Conservation (phyloP, 106 monocot species). For the Platanthera guangdongensis region DNA sequence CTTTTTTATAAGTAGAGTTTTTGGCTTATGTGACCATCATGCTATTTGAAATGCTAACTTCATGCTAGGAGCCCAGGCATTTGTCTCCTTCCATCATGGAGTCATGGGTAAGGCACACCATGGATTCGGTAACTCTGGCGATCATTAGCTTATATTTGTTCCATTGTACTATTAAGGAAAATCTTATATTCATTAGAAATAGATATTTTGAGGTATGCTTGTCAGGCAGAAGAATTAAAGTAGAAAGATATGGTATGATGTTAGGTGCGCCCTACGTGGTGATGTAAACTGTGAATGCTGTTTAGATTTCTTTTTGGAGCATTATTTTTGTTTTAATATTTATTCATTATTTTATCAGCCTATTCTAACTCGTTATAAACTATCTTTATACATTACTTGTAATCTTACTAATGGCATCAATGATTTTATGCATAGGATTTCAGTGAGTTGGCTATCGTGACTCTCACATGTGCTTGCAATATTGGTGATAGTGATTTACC, state of each 20-base stretch:
- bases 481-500: conserved; percentile 42
- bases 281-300: background rate
- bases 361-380: background rate
- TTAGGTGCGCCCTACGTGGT: background rate
- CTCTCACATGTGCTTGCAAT: conserved; percentile 37
- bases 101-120: too few species aligned
- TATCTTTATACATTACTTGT: background rate
- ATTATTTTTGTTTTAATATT: conserved; percentile 6
- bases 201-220: background rate
- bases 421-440: conserved; percentile 35
- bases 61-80: too few species aligned
- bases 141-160: background rate
- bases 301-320: background rate
- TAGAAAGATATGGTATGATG: background rate
- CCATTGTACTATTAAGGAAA: background rate
- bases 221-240: background rate
- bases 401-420: background rate
- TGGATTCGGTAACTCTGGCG: too few species aligned
- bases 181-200: background rate
- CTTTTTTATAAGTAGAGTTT: too few species aligned
- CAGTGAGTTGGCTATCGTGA: conserved; percentile 44
- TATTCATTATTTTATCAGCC: background rate
- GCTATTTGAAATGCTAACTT: too few species aligned
- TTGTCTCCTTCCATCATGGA: too few species aligned
- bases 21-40: too few species aligned